Conservation (phyloP, 2,329 filamentous ascomycete species). For the Polytolypa hystricis region DNA sequence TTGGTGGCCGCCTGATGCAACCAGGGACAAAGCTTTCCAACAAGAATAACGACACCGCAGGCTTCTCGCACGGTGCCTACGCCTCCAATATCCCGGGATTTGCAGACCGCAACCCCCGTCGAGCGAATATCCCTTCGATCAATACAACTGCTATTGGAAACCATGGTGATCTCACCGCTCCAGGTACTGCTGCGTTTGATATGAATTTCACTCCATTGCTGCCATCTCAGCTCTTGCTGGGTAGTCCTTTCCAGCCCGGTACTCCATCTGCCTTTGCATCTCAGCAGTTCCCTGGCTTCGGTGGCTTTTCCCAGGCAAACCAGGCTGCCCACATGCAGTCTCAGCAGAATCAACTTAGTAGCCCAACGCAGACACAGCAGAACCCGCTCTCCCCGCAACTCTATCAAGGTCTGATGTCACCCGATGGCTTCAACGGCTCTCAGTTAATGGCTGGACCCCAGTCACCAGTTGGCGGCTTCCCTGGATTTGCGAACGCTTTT, state of each 20-base stretch:
- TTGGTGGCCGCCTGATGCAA: slow-evolving; percentile 52
- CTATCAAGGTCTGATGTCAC: slow-evolving; percentile 77
- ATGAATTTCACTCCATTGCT: slow-evolving; percentile 98
- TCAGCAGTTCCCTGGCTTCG: slow-evolving; percentile 80
- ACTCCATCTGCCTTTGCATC: slow-evolving; percentile 83
- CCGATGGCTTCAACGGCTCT: slow-evolving; percentile 68
- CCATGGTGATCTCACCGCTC: slow-evolving; percentile 66
- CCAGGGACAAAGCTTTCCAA: slow-evolving; percentile 71
- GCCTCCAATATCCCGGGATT: slow-evolving; percentile 74
- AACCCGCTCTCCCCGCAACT: slow-evolving; percentile 62
- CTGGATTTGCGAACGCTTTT: slow-evolving; percentile 49
- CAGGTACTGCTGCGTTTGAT: slow-evolving; percentile 71
- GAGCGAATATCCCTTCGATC: slow-evolving; percentile 77
- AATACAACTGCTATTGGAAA: slow-evolving; percentile 63
- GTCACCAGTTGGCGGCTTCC: slow-evolving; percentile 71
- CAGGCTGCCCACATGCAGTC: slow-evolving; percentile 43
- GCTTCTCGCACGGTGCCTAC: slow-evolving; percentile 88
- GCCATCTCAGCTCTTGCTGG: slow-evolving; percentile 85
- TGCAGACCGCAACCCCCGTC: slow-evolving; percentile 73
- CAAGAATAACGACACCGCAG: slow-evolving; percentile 60
- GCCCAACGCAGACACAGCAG: slow-evolving; percentile 61
- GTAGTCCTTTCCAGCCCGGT: slow-evolving; percentile 92
- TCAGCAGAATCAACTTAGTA: slow-evolving; percentile 52
- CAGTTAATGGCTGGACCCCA: slow-evolving; percentile 73
- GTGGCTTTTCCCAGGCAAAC: slow-evolving; percentile 58